Percentiles rank a stretch among this genome's conserved stretches.
Evolutionary conservation across 495 filamentous ascomycete genomes (phyloP).

Genomic region (Astrothelium subdiscretum): DNA sequence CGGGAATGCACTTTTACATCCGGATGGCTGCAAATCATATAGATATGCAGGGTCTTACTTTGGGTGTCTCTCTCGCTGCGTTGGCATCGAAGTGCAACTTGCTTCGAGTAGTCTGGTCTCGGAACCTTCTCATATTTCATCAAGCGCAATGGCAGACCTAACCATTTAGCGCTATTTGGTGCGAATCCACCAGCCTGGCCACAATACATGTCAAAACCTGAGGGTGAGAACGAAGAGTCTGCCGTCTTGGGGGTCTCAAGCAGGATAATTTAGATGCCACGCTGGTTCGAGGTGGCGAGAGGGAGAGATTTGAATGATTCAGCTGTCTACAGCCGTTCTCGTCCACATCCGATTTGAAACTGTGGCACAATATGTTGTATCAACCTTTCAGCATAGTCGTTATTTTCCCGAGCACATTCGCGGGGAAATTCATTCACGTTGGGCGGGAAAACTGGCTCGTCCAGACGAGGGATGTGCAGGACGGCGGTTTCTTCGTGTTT

Average conservation of each 20-base stretch:
- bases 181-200: neutral
- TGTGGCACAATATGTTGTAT: neutral
- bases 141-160: neutral
- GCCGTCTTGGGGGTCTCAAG: neutral
- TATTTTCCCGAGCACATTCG: neutral
- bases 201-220: neutral
- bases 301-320: neutral
- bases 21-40: neutral
- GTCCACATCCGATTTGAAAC: neutral
- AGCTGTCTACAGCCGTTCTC: neutral
- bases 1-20: neutral
- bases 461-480: neutral
- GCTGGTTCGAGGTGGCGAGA: neutral
- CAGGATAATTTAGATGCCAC: neutral
- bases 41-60: neutral
- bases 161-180: neutral
- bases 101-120: neutral
- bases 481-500: neutral
- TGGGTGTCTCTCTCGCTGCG: neutral
- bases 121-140: neutral
- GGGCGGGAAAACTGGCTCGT: neutral
- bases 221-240: neutral
- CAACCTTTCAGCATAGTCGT: neutral
- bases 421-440: neutral
- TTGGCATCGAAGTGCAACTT: neutral